Percentiles rank a stretch among this genome's conserved stretches.
Conservation (phyloP, 2,329 filamentous ascomycete genomes). For the Clonostachys sp. region DNA sequence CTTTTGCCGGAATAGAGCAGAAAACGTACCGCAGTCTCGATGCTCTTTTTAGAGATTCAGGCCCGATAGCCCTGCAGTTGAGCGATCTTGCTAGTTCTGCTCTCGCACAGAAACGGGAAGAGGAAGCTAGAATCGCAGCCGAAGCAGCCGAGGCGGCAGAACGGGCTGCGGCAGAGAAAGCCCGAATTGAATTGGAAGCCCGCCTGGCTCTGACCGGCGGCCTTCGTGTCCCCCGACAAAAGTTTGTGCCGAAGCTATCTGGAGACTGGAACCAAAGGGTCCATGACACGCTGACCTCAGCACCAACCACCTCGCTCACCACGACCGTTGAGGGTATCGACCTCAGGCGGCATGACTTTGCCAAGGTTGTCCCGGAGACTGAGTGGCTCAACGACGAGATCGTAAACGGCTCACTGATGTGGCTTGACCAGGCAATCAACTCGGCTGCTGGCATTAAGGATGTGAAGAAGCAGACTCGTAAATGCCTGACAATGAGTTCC, state of each 20-base stretch:
- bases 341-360: slow-evolving; percentile 54
- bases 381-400: slow-evolving; percentile 76
- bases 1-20: slow-evolving; percentile 62
- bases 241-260: slow-evolving; percentile 19
- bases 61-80: not conserved
- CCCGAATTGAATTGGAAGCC: slow-evolving; percentile 14
- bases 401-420: slow-evolving; percentile 61
- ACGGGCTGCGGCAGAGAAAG: slow-evolving; percentile 13
- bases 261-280: slow-evolving; percentile 16
- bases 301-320: slow-evolving; percentile 28
- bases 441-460: slow-evolving; percentile 46
- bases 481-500: slow-evolving; percentile 59
- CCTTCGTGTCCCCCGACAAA: slow-evolving; percentile 17
- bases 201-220: slow-evolving; percentile 21
- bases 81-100: not conserved
- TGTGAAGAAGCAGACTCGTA: slow-evolving; percentile 42
- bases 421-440: slow-evolving; percentile 57
- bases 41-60: not conserved
- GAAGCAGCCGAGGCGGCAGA: slow-evolving; percentile 14
- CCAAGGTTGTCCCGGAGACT: slow-evolving; percentile 48
- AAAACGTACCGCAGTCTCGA: not conserved
- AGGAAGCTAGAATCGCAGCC: slow-evolving; percentile 11
- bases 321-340: slow-evolving; percentile 43
- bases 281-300: slow-evolving; percentile 23
- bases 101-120: slow-evolving; percentile 9